Base-by-base conservation (phyloP, 2,329 filamentous ascomycete species). In the Thermoascus crustaceus region DNA sequence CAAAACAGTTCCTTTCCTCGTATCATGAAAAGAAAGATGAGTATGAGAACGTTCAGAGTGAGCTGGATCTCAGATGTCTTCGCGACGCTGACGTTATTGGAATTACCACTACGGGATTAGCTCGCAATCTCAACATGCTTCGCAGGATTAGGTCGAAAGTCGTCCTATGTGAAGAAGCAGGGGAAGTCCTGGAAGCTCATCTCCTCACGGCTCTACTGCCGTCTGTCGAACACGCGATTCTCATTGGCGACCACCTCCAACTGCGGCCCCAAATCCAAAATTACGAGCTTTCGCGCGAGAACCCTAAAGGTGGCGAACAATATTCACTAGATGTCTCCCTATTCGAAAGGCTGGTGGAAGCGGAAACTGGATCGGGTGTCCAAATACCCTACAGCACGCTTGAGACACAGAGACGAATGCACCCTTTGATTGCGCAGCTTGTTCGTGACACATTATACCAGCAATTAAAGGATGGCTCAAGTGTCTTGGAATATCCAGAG, bases 361-460 rank as follows among this genome's bases (percentile, higher is more conserved):
- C 49, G 5, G 39, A 42, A 18, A 34, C 37, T 23, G 41, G 38
- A 4, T 32, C 38, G 25, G 43, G 42, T 3, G 30, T 43, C 7
- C 39, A 34, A 18, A 35, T 68, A 7, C 65, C 66, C 3, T 58
- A 58, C 33, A 56, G 46, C 31, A 61, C 55, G 3, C 59, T 84
- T 2, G 61, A 76, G 7, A 70, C 68, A 0, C 80, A 85, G 49
- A 62, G 78, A 8, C 68, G 80, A 7, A 85, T 85, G 78, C 68
- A 72, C 34, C 80, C 80, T 0, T 65, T 64, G 0, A 78, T 85
- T 7, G 69, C 81, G 0, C 52, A 55, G 2, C 66, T 85, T 0
- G 61, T 85, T 6, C 63, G 75, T 1, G 55, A 66, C 0, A 72
- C 73, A 0, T 51, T 81, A 0, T 84, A 85, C 40, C 72, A 70